Base-by-base conservation (phyloP, 2,329 filamentous ascomycete species). In the Epicoccum nigrum region DNA sequence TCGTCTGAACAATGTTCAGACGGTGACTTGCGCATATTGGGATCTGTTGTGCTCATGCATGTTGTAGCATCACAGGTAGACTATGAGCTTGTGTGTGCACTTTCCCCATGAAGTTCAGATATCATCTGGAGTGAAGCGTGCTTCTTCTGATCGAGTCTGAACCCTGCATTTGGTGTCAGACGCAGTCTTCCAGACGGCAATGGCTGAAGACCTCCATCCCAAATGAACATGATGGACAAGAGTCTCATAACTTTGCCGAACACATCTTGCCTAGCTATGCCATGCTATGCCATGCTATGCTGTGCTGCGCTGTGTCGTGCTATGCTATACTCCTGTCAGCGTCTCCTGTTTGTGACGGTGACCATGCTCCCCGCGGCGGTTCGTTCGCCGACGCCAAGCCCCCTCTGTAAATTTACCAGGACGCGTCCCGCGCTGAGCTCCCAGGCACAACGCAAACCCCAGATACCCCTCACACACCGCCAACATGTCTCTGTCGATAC, bases 401-500 rank as follows among this genome's bases (percentile, higher is more conserved):
- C 13, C 13, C 37, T 19, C 28, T 35, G 35, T 49, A 58, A 56
- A 58, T 54, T 50, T 52, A 53, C 42, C 41, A 30, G 45, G 37
- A 70, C 68, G 68, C 68, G 68, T 70, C 56, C 60, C 63, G 63
- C 56, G 60, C 51, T 59, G 40, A 60, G 56, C 59, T 62, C 25
- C 46, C 50, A 63, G 63, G 63, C 60, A 59, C 63, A 68, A 62
- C 60, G 61, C 59, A 58, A 59, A 54, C 59, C 60, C 61, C 53
- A 56, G 52, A 69, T 67, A 70, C 63, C 65, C 65, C 64, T 60
- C 64, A 56, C 51, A 60, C 32, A 61, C 53, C 39, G 37, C 58
- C 56, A 79, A 62, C 67, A 97, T 99, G 94, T 99, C 94, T 78
- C 86, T 99, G 74, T 90, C 92, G 73, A 95, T 99, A 73, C 94